Evolutionary conservation across 306 rosid species (phyloP).

Genomic region (Cotoneaster glaucophyllus): DNA sequence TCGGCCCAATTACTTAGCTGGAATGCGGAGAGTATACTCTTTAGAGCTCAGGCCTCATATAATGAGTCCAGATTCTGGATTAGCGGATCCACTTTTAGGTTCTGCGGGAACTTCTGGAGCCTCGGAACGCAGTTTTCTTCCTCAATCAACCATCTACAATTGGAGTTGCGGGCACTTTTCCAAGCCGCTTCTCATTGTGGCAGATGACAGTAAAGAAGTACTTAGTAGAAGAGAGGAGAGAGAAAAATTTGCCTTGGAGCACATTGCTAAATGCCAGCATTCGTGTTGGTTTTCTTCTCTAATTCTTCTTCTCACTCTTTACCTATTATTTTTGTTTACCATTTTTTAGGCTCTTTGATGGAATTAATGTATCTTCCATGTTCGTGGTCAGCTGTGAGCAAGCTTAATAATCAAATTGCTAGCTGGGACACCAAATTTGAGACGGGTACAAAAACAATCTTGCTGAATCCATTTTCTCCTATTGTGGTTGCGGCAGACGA

Average conservation of each 20-base stretch:
- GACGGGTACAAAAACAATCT: constrained; percentile 57
- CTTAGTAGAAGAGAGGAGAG: constrained; percentile 80
- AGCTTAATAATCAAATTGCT: constrained; percentile 77
- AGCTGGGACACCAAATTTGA: constrained; percentile 81
- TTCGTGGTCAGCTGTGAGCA: constrained; percentile 63
- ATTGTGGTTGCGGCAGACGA: constrained; percentile 88
- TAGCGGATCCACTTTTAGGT: constrained; percentile 91
- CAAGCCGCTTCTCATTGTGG: constrained; percentile 69
- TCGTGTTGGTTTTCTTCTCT: constrained; percentile 47
- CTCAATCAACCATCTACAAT: constrained; percentile 81
- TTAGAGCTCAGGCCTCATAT: constrained; percentile 89
- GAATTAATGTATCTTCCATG: constrained; percentile 5
- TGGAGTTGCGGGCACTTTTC: constrained; percentile 99
- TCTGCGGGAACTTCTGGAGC: constrained; percentile 51
- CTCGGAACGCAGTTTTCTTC: constrained; percentile 81
- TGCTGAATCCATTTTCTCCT: constrained; percentile 95
- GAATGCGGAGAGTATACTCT: constrained; percentile 92
- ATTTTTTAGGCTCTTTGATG: constrained; percentile 1
- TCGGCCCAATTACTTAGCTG: constrained; percentile 66
- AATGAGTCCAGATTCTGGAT: constrained; percentile 84
- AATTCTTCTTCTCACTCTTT: neutral
- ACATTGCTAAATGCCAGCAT: constrained; percentile 86
- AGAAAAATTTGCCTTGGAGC: constrained; percentile 84
- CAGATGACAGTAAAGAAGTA: constrained; percentile 69
- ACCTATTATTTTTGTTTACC: neutral